Percentiles rank a stretch among this genome's conserved stretches.
These are phyloP conservation scores for Coccinonectria pachysandricola DNA, from an alignment of 2,329 filamentous ascomycete genomes.

Conservation along the genomic window DNA sequence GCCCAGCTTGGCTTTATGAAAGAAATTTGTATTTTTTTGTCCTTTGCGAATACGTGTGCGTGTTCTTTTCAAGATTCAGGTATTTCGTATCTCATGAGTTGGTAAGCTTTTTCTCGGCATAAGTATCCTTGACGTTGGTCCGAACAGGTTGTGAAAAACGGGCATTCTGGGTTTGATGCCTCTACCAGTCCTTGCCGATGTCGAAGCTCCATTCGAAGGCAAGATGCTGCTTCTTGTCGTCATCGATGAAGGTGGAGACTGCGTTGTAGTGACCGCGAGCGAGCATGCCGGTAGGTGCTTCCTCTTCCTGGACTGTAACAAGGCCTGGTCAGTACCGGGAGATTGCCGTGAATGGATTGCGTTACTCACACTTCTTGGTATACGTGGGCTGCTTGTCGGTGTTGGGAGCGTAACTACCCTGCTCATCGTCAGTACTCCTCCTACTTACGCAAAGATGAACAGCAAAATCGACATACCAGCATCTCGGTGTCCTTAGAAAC, in stretches of 20 bases:
- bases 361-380: constrained; percentile 76
- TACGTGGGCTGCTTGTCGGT: constrained; percentile 79
- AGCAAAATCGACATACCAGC: constrained; percentile 57
- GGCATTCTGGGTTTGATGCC: background rate
- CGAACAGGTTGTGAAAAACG: constrained; percentile 6
- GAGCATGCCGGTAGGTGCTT: constrained; percentile 85
- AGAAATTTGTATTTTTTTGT: background rate
- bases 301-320: constrained; percentile 81
- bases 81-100: constrained; percentile 21
- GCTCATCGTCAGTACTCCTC: constrained; percentile 14
- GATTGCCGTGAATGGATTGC: background rate
- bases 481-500: constrained; percentile 95
- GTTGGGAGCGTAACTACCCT: constrained; percentile 90
- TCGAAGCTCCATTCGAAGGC: constrained; percentile 95
- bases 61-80: constrained; percentile 9
- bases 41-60: background rate
- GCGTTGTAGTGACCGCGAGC: constrained; percentile 85
- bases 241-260: constrained; percentile 83
- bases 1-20: too few species aligned
- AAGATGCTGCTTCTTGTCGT: constrained; percentile 84
- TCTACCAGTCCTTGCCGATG: constrained; percentile 90
- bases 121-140: too few species aligned
- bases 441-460: background rate
- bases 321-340: too few species aligned
- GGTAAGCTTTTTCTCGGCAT: constrained; percentile 10